Base-by-base conservation (phyloP, 768 basidiomycete species). In the Leccinum variicolor region DNA sequence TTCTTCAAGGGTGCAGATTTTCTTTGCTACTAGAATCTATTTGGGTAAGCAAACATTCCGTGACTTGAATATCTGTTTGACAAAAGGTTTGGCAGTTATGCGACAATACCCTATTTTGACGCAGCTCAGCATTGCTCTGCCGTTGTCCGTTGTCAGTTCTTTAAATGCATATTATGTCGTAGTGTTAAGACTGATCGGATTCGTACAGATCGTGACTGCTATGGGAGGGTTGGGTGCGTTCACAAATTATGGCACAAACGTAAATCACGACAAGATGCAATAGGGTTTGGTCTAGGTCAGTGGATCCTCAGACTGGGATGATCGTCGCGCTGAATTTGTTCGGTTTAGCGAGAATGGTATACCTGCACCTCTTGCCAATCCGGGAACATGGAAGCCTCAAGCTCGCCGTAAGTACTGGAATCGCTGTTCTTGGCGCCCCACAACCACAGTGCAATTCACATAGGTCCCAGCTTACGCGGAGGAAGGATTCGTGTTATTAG, bases 21-120 rank as follows among this genome's bases (percentile, higher is more conserved):
- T 52, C 49, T 56, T 64, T n/a, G 48, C 23, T 19, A 39, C 53
- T 5, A 57, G 59, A 23, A 53, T 62, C 43, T 52, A 56, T 49
- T 39, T 52, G 34, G 56, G 54, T 47, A 36, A 58, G 56, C 3
- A 56, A 48, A 54, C 41, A 21, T 10, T 45, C 26, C 11, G 9
- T 19, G 17, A 47, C 21, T 51, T 29, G 39, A 11, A 13, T 21
- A 17, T 19, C 11, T 25, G n/a, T 50, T n/a, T n/a, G n/a, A n/a
- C 41, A 50, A 31, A 28, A 34, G 4, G 34, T 7, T 26, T 26
- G 13, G 31, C 46, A 58, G 54, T 54, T 21, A 43, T 62, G 56
- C 56, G 45, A 33, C 45, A 54, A 28, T 52, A 58, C 34, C 54
- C 54, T 29, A 25, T 64, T 43, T 50, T 36, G 34, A 48, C 41